Conservation (phyloP, 495 filamentous ascomycete species). For the Rostrohypoxylon terebratum region DNA sequence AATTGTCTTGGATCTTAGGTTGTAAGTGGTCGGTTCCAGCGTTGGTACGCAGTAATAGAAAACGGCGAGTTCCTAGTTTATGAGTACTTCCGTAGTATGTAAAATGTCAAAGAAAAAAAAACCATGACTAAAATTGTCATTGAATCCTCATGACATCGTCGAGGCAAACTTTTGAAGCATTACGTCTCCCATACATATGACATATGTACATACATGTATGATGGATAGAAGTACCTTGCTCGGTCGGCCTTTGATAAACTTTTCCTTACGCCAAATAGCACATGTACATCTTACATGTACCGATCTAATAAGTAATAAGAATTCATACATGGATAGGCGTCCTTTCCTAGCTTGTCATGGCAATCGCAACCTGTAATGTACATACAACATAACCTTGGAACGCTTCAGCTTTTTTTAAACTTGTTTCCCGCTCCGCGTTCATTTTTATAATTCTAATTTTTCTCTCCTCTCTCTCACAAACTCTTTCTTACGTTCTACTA, state of each 20-base stretch:
- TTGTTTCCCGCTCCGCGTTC: slow-evolving; percentile 4
- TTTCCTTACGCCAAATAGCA: slow-evolving; percentile 1
- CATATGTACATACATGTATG: background rate
- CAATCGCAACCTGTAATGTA: slow-evolving; percentile 10
- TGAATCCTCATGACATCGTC: slow-evolving; percentile 7
- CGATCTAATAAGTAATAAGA: slow-evolving; percentile 23
- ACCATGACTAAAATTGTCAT: background rate
- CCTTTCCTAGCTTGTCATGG: slow-evolving; percentile 10
- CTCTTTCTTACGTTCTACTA: too few relatives aligned
- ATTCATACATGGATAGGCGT: slow-evolving; percentile 26
- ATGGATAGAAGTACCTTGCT: slow-evolving; percentile 30
- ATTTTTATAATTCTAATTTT: slow-evolving; percentile 11
- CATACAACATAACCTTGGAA: background rate
- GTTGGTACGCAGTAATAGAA: background rate
- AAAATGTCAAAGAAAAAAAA: background rate
- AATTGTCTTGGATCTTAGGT: background rate
- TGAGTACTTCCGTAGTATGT: background rate
- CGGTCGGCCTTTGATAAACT: slow-evolving; percentile 30
- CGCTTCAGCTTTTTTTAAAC: slow-evolving; percentile 12
- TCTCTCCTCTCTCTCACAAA: background rate
- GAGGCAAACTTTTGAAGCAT: slow-evolving; percentile 3
- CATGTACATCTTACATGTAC: background rate
- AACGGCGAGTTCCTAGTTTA: background rate
- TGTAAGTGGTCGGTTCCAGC: background rate
- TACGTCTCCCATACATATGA: slow-evolving; percentile 2